These are phyloP conservation scores for Orbilia javanica DNA, from an alignment of 2,329 filamentous ascomycete genomes.

Conservation along the genomic window DNA sequence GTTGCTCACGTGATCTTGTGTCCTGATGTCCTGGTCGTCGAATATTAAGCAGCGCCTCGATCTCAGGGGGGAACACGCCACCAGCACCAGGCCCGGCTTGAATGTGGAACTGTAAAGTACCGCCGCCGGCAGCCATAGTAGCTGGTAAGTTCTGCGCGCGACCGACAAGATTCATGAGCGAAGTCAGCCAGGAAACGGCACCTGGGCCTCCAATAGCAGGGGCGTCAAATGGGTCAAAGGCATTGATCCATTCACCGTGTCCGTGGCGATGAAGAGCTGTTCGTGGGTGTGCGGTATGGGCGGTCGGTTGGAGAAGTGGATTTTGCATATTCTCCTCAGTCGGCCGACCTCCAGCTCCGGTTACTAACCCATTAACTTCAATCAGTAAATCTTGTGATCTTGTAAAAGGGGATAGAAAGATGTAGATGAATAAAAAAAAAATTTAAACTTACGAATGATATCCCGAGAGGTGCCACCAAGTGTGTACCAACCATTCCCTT, in stretches of 20 bases:
- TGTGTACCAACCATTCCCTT: conserved; percentile 62
- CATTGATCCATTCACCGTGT: conserved; percentile 57
- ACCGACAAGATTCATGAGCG: conserved; percentile 55
- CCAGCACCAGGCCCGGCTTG: conserved; percentile 51
- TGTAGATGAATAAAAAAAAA: neutral
- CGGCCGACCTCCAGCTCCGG: conserved; percentile 38
- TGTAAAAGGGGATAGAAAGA: no score
- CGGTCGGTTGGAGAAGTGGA: conserved; percentile 53
- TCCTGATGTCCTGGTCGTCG: conserved; percentile 62
- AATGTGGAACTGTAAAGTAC: conserved; percentile 72
- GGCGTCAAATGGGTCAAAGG: conserved; percentile 55
- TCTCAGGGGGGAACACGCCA: conserved; percentile 68
- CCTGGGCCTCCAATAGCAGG: conserved; percentile 57
- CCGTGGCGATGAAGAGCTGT: conserved; percentile 49
- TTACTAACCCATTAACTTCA: conserved; percentile 25
- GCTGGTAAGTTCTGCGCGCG: conserved; percentile 57
- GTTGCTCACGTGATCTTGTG: conserved; percentile 62
- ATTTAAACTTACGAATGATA: conserved; percentile 60
- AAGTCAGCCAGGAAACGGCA: conserved; percentile 66
- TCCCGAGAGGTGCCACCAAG: conserved; percentile 62
- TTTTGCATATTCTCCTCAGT: conserved; percentile 59
- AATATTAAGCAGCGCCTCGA: conserved; percentile 67
- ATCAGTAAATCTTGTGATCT: conserved; percentile 1
- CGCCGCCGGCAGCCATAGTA: conserved; percentile 64
- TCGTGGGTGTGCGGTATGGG: conserved; percentile 36